Conservation (phyloP, 306 rosid genomes). For the Bauhinia variegata region DNA sequence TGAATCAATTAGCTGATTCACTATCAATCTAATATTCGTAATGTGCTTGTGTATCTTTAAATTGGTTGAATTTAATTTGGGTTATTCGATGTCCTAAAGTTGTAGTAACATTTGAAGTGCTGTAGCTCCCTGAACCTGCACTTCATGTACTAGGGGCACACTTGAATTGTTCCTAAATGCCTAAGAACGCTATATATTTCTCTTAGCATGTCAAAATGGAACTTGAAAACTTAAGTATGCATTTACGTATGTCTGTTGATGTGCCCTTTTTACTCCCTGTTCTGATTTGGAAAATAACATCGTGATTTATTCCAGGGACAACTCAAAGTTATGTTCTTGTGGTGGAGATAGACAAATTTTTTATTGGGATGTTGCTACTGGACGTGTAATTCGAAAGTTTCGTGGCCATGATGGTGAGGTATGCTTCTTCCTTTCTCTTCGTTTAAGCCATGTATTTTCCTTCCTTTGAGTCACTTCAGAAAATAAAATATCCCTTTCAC, state of each 20-base stretch:
- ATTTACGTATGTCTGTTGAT: neutral
- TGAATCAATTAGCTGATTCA: too few relatives aligned
- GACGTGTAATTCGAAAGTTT: constrained; percentile 83
- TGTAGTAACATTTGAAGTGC: neutral
- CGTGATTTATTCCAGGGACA: constrained; percentile 56
- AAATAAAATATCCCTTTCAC: neutral
- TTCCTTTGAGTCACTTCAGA: neutral
- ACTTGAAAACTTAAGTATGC: neutral
- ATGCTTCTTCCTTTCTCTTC: neutral
- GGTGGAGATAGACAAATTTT: constrained; percentile 89
- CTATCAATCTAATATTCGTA: too few relatives aligned
- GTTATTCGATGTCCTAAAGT: too few relatives aligned
- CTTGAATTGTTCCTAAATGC: neutral
- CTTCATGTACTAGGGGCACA: neutral
- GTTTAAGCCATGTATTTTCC: neutral
- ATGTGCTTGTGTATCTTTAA: too few relatives aligned
- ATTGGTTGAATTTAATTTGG: too few relatives aligned
- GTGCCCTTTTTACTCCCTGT: neutral
- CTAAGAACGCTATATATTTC: neutral
- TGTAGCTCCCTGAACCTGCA: too few relatives aligned
- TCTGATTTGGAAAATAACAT: neutral
- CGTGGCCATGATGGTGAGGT: constrained; percentile 91
- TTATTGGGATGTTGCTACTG: constrained; percentile 89
- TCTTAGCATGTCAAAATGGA: neutral
- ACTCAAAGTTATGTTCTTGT: constrained; percentile 78